phyloP scores from a whole-genome alignment of 1,284 basidiomycete genomes.

The Porphyrellus sp. region DNA sequence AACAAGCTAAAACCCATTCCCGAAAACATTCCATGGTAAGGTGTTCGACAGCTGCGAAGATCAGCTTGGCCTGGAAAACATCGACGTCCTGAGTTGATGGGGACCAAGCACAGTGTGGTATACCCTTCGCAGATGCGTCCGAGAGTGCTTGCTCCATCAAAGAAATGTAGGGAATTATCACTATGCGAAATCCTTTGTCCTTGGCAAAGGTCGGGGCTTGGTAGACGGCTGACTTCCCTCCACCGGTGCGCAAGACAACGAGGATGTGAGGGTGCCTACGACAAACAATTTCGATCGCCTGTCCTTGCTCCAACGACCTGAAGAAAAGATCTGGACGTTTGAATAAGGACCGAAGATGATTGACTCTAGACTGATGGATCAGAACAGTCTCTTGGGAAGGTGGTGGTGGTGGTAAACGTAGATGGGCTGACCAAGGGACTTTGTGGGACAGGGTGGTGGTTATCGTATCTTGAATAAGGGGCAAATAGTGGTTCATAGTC shows the following conservation, averaged over 20 bases:
- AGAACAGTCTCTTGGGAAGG: background rate
- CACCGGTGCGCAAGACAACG: background rate
- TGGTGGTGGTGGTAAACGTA: background rate
- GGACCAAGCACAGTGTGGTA: background rate
- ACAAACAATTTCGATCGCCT: background rate
- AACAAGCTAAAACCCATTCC: no score
- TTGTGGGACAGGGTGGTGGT: background rate
- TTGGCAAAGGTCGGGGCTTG: background rate
- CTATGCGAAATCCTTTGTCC: background rate
- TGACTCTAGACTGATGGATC: background rate
- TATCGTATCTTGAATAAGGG: background rate
- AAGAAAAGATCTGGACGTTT: background rate
- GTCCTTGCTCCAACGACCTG: background rate
- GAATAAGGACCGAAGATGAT: background rate
- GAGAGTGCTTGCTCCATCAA: background rate
- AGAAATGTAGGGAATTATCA: background rate
- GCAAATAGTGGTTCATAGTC: background rate
- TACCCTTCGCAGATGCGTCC: background rate
- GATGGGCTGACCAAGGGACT: background rate
- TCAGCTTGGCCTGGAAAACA: no score
- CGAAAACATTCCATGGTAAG: no score
- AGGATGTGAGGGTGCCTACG: background rate
- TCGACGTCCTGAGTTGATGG: no score
- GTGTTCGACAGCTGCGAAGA: background rate
- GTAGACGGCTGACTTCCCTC: slow-evolving; percentile 1